phyloP scores from a whole-genome alignment of 2,329 filamentous ascomycete genomes.

The Myotisia sp. region DNA sequence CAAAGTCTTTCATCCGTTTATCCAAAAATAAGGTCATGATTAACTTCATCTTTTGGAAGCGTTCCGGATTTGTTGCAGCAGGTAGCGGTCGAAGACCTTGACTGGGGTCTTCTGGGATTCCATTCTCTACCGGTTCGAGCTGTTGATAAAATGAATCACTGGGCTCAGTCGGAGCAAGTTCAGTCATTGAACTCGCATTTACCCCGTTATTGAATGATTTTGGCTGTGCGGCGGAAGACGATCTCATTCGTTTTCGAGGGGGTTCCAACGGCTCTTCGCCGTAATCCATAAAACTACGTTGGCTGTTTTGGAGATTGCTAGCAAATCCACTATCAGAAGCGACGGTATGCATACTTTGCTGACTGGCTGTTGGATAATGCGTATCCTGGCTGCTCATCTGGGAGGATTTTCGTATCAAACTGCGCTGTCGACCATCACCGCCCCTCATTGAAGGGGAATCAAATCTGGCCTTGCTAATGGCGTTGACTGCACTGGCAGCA shows the following conservation, averaged over 20 bases:
- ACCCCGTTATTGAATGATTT: constrained; percentile 22
- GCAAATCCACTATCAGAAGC: constrained; percentile 61
- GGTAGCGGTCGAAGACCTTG: constrained; percentile 31
- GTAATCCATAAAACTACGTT: constrained; percentile 19
- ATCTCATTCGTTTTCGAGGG: constrained; percentile 60
- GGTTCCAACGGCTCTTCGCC: constrained; percentile 41
- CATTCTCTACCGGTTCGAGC: constrained; percentile 7
- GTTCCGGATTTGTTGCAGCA: constrained; percentile 44
- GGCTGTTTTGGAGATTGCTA: constrained; percentile 47
- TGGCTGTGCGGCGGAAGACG: constrained; percentile 35
- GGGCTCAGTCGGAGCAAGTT: constrained; percentile 32
- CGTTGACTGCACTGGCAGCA: constrained; percentile 81
- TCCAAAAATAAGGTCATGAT: constrained; percentile 76
- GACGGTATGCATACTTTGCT: constrained; percentile 60
- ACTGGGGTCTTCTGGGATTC: constrained; percentile 7
- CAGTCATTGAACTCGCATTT: constrained; percentile 25
- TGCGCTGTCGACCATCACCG: constrained; percentile 50
- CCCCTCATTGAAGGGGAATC: constrained; percentile 66
- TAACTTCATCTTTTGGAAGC: constrained; percentile 66
- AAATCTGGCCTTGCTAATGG: constrained; percentile 89
- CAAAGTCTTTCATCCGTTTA: constrained; percentile 52
- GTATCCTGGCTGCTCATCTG: constrained; percentile 49
- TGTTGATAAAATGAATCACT: constrained; percentile 35
- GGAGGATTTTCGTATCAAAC: constrained; percentile 56
- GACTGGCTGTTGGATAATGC: constrained; percentile 55